Evolutionary conservation across 176 grass and related monocot genomes (phyloP).

Genomic region (Bromus sterilis): DNA sequence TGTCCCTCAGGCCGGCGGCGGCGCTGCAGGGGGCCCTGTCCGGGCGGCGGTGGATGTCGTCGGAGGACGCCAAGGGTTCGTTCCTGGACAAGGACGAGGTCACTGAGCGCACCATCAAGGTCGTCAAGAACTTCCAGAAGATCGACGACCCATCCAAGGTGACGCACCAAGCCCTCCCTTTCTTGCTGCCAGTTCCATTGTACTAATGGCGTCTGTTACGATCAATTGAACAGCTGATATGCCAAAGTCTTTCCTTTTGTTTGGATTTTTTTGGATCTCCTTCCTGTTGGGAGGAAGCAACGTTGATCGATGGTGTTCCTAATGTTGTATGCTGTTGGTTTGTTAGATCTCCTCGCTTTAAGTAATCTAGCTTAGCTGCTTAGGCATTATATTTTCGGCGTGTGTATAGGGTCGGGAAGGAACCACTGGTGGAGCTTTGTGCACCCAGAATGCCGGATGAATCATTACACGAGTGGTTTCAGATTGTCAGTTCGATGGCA

Average conservation of each 20-base stretch:
- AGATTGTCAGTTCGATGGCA: not conserved
- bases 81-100: constrained; percentile 57
- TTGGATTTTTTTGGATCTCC: not conserved
- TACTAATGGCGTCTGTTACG: not conserved
- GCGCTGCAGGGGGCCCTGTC: constrained; percentile 25
- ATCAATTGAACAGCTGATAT: not conserved
- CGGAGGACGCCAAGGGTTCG: constrained; percentile 43
- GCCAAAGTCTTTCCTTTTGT: not conserved
- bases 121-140: constrained; percentile 50
- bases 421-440: not conserved
- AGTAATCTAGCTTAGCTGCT: not conserved
- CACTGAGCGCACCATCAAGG: constrained; percentile 44
- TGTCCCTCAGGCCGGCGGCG: constrained; percentile 18
- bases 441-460: not conserved
- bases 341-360: not conserved
- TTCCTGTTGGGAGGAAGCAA: not conserved
- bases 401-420: not conserved
- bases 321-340: not conserved
- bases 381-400: not conserved
- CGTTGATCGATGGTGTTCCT: not conserved
- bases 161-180: not conserved
- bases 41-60: constrained; percentile 42
- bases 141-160: constrained; percentile 44
- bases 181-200: not conserved
- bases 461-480: not conserved